Evolutionary conservation across 1,284 basidiomycete species (phyloP).

Genomic region (Austroboletus niveus): DNA sequence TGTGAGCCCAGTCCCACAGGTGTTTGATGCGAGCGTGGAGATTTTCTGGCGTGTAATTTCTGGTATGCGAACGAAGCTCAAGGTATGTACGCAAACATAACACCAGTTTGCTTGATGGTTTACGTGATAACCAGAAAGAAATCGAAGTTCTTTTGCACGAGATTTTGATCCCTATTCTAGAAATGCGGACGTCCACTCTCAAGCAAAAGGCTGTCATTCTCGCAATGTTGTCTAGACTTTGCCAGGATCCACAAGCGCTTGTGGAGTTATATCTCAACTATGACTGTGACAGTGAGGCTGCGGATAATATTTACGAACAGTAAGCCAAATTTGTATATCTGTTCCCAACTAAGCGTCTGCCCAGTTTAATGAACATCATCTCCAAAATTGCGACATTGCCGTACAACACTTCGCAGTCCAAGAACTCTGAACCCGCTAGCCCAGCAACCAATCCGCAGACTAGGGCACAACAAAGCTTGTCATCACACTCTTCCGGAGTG

Average conservation of each 20-base stretch:
- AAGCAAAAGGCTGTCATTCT: slow-evolving; percentile 93
- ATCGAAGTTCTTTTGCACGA: slow-evolving; percentile 98
- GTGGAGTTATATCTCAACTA: slow-evolving; percentile 98
- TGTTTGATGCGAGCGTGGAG: slow-evolving; percentile 97
- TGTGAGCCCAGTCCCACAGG: slow-evolving; percentile 91
- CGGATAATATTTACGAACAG: slow-evolving; percentile 97
- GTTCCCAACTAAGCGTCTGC: slow-evolving; percentile 8
- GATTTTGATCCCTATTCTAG: slow-evolving; percentile 97
- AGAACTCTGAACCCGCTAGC: slow-evolving; percentile 56
- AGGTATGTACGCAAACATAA: slow-evolving; percentile 48
- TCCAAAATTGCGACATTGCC: slow-evolving; percentile 85
- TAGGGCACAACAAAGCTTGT: slow-evolving; percentile 46
- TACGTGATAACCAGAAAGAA: slow-evolving; percentile 73
- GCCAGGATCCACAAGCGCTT: slow-evolving; percentile 92
- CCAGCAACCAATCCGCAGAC: slow-evolving; percentile 55
- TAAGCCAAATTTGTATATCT: slow-evolving; percentile 32
- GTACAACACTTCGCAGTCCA: slow-evolving; percentile 51
- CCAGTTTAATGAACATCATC: slow-evolving; percentile 87
- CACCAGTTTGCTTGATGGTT: slow-evolving; percentile 2
- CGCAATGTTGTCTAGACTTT: slow-evolving; percentile 81
- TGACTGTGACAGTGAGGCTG: slow-evolving; percentile 90
- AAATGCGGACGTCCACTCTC: slow-evolving; percentile 95
- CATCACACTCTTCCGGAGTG: slow-evolving; percentile 64
- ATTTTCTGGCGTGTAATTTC: slow-evolving; percentile 97
- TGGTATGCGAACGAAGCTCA: slow-evolving; percentile 93